phyloP scores from a whole-genome alignment of 345 rosid species.

The Salix udensis region DNA sequence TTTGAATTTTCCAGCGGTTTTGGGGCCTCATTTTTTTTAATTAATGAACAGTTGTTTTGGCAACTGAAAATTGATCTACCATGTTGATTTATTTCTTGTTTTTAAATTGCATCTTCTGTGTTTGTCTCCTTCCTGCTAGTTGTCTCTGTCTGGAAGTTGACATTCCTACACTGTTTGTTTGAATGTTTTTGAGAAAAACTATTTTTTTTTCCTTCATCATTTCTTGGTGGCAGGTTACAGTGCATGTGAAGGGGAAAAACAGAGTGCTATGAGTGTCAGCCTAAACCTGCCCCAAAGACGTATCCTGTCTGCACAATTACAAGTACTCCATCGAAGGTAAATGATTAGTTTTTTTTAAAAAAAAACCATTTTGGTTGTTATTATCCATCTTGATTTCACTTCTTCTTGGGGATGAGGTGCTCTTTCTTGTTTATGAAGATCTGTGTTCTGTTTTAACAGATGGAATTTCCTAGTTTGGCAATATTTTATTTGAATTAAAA shows the following conservation, averaged over 20 bases:
- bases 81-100: background rate
- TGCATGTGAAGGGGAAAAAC: slow-evolving; percentile 88
- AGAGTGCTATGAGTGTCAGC: slow-evolving; percentile 94
- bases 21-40: background rate
- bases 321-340: slow-evolving; percentile 98
- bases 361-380: background rate
- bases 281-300: slow-evolving; percentile 93
- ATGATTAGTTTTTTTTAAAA: background rate
- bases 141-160: slow-evolving; percentile 1
- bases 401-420: background rate
- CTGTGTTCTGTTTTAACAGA: background rate
- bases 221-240: slow-evolving; percentile 60
- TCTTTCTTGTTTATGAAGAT: background rate
- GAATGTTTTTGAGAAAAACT: slow-evolving; percentile 10
- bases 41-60: background rate
- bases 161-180: background rate
- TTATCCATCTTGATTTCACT: background rate
- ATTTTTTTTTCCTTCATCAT: background rate
- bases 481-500: background rate
- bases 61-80: background rate
- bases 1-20: background rate
- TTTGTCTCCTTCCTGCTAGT: background rate
- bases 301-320: slow-evolving; percentile 99
- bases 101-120: background rate
- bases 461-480: background rate